These are phyloP conservation scores for Pochonia chlamydosporia DNA, from an alignment of 2,329 filamentous ascomycete species.

Conservation along the genomic window DNA sequence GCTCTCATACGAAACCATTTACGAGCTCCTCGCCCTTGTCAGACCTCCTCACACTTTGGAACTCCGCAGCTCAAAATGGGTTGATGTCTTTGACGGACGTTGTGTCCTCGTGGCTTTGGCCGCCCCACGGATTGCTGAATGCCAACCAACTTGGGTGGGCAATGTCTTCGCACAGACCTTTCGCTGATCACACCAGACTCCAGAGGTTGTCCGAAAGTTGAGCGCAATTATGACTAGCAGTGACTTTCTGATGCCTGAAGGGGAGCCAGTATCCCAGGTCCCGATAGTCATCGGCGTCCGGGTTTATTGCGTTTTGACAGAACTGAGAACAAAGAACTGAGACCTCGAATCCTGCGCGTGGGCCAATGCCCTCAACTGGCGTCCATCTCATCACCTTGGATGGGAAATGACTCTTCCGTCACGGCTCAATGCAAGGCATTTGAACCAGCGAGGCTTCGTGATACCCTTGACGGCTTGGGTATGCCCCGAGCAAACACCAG, in stretches of 20 bases:
- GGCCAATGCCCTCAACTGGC: not conserved
- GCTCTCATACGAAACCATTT: no score
- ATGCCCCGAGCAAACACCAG: not conserved
- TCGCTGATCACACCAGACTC: not conserved
- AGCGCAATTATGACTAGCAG: no score
- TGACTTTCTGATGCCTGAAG: not conserved
- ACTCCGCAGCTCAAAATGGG: not conserved
- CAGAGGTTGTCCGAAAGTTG: no score
- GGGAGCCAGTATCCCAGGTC: not conserved
- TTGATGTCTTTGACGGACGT: not conserved
- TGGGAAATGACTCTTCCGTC: not conserved
- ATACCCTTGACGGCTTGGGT: no score
- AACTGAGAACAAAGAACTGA: no score
- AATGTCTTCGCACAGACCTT: not conserved
- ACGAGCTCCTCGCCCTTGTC: no score
- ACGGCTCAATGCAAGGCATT: not conserved
- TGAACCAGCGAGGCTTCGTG: no score
- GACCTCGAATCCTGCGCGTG: not conserved
- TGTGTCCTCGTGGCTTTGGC: not conserved
- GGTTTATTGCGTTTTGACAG: not conserved
- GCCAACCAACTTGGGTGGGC: not conserved
- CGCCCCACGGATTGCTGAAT: not conserved
- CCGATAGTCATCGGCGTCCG: not conserved
- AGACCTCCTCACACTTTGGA: not conserved
- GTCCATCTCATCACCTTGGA: not conserved